Evolutionary conservation across 2,329 filamentous ascomycete species (phyloP), one percentile per base, ranked within the genome.

Genomic region (Fusarium sp.): DNA sequence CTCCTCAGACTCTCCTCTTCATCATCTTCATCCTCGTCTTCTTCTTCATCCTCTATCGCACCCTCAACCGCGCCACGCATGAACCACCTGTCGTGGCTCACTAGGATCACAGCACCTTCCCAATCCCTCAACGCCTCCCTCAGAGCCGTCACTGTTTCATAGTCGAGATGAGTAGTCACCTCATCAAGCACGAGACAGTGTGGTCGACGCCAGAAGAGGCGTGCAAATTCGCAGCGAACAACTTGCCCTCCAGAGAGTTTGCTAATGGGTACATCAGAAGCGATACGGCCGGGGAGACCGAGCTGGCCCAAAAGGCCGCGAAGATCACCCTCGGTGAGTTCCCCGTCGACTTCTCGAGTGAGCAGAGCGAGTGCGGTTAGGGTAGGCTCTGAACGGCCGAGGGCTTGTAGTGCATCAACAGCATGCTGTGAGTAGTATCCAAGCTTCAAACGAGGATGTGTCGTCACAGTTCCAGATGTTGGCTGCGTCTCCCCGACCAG

Each of bases 81-180:
- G 77, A 97, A 92, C 87, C 93, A 97, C 35, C 94, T 87, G 80
- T 97, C 94, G 84, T 97, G 94, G 38, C 91, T 94, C 6, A 96
- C 92, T 6, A 96, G 83, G 42, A 97, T 83, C 5, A 96, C 88
- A 0, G 93, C 94, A 0, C 94, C 94, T 64, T 91, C 88, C 87
- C 93, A 97, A 4, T 83, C 83, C 16, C 88, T 86, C 71, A 97
- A 80, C 3, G 92, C 92, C 27, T 89, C 86, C 1, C 92, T 87
- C 64, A 97, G 82, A 2, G 93, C 93, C 9, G 90, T 89, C 27
- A 96, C 93, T 0, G 93, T 96, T 82, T 96, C 90, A 71, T 93
- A 93, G 80, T 97, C 94, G 45, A 97, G 86, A 84, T 97, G 94
- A 1, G 94, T 96, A 8, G 94, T 96, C 27, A 94, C 92, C 80